Evolutionary conservation across 2,329 filamentous ascomycete genomes (phyloP), one percentile per base, ranked within the genome.

Genomic region (Emmonsiellopsis sp.): DNA sequence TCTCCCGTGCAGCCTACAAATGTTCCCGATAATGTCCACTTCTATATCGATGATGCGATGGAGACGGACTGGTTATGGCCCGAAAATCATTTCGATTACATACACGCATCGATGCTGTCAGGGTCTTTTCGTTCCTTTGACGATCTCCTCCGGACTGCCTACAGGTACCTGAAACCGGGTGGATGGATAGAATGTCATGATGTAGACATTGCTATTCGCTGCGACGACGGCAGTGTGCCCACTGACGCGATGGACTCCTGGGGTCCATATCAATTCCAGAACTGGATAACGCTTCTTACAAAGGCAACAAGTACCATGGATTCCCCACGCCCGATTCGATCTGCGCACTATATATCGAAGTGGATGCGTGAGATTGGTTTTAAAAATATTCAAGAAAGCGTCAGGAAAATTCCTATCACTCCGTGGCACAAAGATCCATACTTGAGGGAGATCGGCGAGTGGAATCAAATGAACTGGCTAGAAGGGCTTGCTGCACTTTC

Each of bases 1-100:
- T 86, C 83, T 0, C 82, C 84, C 1, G 83, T 86, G 14, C 84
- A 87, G 61, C 82, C 83, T 2, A 70, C 71, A 6, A 73, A 78
- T 48, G 83, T 88, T 0, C 86, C 86, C 0, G 78, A 79, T 14
- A 91, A 90, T 57, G 84, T 89, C 11, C 80, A 82, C 57, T 91
- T 90, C 58, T 81, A 82, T 55, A 77, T 90, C 44, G 85, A 88
- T 62, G 86, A 89, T 61, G 76, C 76, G 62, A 75, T 77, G 2
- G 80, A 82, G 61, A 71, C 76, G 1, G 78, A 85, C 53, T 84
- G 81, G 81, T 70, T 79, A 68, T 62, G 80, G 68, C 69, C 74
- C 6, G 61, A 69, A 0, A 60, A 74, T 53, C 61, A 74, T 58
- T 75, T 84, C 60, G 81, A 85, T 65, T 78, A 78, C 55, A 75